Percentiles rank a stretch among this genome's conserved stretches.
phyloP scores from a whole-genome alignment of 495 filamentous ascomycete species.

The Cercophora scortea region DNA sequence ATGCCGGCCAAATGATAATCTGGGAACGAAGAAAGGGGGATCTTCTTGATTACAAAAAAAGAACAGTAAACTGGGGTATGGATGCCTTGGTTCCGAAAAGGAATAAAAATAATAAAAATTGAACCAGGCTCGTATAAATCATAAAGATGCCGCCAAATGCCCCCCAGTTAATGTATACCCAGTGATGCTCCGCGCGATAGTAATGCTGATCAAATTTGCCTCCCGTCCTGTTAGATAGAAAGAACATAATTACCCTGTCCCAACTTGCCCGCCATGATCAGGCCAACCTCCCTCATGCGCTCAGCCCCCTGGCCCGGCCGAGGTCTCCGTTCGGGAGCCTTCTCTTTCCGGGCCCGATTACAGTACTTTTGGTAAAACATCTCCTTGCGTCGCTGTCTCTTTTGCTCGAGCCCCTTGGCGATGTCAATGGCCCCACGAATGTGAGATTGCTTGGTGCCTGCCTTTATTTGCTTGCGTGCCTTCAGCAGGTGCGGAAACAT shows the following conservation, averaged over 20 bases:
- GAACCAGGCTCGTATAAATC: slow-evolving; percentile 20
- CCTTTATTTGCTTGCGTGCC: slow-evolving; percentile 19
- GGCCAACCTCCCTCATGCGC: slow-evolving; percentile 87
- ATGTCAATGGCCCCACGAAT: slow-evolving; percentile 89
- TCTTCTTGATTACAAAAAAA: slow-evolving; percentile 1
- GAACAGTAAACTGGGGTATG: slow-evolving; percentile 2
- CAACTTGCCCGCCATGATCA: slow-evolving; percentile 75
- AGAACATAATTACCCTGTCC: slow-evolving; percentile 72
- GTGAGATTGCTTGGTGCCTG: slow-evolving; percentile 34
- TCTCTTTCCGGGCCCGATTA: slow-evolving; percentile 43
- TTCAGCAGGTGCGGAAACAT: slow-evolving; percentile 50
- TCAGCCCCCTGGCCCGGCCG: slow-evolving; percentile 84
- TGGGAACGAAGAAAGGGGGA: not conserved
- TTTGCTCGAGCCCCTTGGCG: slow-evolving; percentile 90
- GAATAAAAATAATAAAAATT: slow-evolving; percentile 1
- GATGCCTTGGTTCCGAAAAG: slow-evolving; percentile 9
- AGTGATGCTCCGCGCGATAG: not conserved
- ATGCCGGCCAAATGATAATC: not conserved
- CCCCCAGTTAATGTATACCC: slow-evolving; percentile 8
- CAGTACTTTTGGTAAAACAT: slow-evolving; percentile 77
- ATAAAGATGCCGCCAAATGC: slow-evolving; percentile 16
- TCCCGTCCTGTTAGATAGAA: slow-evolving; percentile 52
- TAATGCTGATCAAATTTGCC: slow-evolving; percentile 23
- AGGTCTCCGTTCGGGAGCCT: slow-evolving; percentile 35
- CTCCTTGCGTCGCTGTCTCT: slow-evolving; percentile 82